Evolutionary conservation across 768 basidiomycete genomes (phyloP), one percentile per base, ranked within the genome.

Genomic region (Boletus coccyginus): DNA sequence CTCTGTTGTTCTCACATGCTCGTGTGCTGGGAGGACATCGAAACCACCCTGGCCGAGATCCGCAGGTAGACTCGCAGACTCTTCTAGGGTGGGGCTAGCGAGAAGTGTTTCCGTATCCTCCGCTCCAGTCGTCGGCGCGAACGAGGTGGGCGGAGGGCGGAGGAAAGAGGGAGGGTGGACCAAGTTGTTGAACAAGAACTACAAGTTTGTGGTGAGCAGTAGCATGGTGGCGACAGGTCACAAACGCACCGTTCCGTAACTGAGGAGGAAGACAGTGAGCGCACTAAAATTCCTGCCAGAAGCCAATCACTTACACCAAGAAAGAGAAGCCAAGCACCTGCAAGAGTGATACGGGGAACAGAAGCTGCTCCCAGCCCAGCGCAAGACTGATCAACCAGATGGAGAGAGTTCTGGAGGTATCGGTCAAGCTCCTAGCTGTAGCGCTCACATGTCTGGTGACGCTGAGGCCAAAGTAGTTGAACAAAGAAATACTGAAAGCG

Each of bases 381-480:
- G 81, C 85, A 50, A 97, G 79, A 67, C 91, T 93, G 65, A 99
- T 77, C 60, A 95, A 74, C 97, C 97, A 99, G 69, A 99, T 98
- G n/a, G 84, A 83, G 51, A 98, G 79, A 1, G 97, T 98, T 64
- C 97, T 82, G 75, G 94, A 97, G 7, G 94, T 95, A 72, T 99
- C 97, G 38, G 94, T 91, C 55, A 97, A 79, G 52, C 87, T 90
- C 58, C 96, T 83, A 17, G 92, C 92, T 2, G 94, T 97, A 35
- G 96, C 95, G 69, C 89, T 93, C 56, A 98, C 91, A 67, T 92
- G 87, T 59, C 86, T 81, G n/a, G 94, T 96, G 56, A 97, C 92
- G 69, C 90, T 92, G 49, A 96, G 72, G 12, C 94, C 94, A 64
- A 93, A 96, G 74, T 84, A 91, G 68, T 94, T 95, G 82, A 92